Evolutionary conservation across 2,329 filamentous ascomycete genomes (phyloP).

Genomic region (Cytospora leucostoma): DNA sequence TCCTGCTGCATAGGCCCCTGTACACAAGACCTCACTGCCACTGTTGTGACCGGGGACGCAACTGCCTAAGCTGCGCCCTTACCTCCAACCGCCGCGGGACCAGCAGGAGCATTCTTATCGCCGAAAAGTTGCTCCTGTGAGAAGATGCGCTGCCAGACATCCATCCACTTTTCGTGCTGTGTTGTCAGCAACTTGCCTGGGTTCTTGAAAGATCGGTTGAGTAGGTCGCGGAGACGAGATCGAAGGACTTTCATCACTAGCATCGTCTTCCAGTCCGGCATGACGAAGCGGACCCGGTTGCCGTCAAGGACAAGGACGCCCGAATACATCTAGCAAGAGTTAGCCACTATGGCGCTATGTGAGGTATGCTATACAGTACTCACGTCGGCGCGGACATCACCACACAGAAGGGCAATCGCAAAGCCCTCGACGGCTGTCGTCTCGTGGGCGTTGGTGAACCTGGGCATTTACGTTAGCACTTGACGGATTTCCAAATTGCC

Average conservation of each 20-base stretch:
- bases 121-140: slow-evolving; percentile 46
- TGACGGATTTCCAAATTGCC: too few species aligned
- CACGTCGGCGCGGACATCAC: slow-evolving; percentile 84
- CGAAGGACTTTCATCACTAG: slow-evolving; percentile 84
- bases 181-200: slow-evolving; percentile 63
- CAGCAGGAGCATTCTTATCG: slow-evolving; percentile 28
- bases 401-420: slow-evolving; percentile 80
- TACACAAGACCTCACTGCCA: background rate
- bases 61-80: slow-evolving; percentile 21
- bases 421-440: slow-evolving; percentile 81
- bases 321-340: slow-evolving; percentile 66
- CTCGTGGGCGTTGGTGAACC: slow-evolving; percentile 86
- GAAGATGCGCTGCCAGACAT: slow-evolving; percentile 73
- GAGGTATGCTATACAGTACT: slow-evolving; percentile 33
- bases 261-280: slow-evolving; percentile 87
- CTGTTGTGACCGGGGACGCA: slow-evolving; percentile 4
- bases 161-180: slow-evolving; percentile 73
- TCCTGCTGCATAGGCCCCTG: slow-evolving; percentile 4
- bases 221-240: slow-evolving; percentile 70
- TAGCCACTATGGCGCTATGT: background rate
- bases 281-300: slow-evolving; percentile 79
- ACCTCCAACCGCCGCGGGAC: background rate
- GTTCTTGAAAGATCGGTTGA: slow-evolving; percentile 69
- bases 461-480: slow-evolving; percentile 38
- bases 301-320: slow-evolving; percentile 86